Base-by-base conservation (phyloP, 306 rosid species). In the Cucurbita argyrosperma region DNA sequence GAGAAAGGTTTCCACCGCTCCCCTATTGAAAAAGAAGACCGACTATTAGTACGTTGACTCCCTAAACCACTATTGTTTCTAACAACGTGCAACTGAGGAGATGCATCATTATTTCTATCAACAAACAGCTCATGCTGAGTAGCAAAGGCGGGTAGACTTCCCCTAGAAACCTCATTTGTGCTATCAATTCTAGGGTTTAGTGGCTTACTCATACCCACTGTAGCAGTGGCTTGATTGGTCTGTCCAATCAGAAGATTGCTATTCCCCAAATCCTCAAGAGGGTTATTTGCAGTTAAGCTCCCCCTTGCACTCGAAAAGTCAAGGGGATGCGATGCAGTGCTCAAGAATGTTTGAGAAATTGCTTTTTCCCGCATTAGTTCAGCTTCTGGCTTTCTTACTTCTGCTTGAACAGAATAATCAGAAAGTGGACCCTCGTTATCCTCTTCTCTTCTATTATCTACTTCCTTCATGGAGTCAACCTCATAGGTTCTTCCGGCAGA, bases 1-100 rank as follows among this genome's bases (percentile, higher is more conserved):
- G 90, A 79, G 77, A 85, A 80, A 65, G 89, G 83, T 82, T 84
- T 94, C 99, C 96, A 91, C 35, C 80, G 92, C 79, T 90, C 98
- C 81, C 89, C 81, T 8, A 83, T 78, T 37, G 92, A 68, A 82
- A 80, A 82, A 47, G 90, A 82, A 83, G 94, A 63, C 46, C 79
- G 85, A 74, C 77, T 80, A 42, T 83, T 76, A 71, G 83, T 75
- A 76, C 72, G 78, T 66, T 80, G 90, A 82, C 80, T 83, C 71
- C 88, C 83, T 8, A 79, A 76, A 76, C 82, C 87, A 81, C 77
- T 51, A 78, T 61, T 81, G 46, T 77, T 88, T 47, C 75, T 60
- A 66, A 80, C 74, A 81, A 76, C 80, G 52, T 87, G 96, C 82
- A 87, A 83, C 80, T 84, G 94, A 78, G 86, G 26, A 53, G 85